Evolutionary conservation across 2,329 filamentous ascomycete species (phyloP).

Genomic region (Pseudocercospora fuligena): DNA sequence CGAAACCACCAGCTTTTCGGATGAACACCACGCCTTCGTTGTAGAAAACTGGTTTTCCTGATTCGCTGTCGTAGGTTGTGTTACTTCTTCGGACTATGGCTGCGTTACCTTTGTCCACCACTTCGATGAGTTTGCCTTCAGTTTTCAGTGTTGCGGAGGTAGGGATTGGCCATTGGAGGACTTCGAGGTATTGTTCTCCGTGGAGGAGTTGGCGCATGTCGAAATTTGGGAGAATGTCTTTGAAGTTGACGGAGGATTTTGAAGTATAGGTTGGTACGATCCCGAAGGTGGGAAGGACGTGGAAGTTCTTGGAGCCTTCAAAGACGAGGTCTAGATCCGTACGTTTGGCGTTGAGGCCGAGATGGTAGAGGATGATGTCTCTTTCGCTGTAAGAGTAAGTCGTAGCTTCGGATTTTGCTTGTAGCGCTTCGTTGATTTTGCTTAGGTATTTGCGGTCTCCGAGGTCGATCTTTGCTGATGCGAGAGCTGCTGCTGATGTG

Average conservation of each 20-base stretch:
- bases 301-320: slow-evolving; percentile 89
- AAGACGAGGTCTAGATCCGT: slow-evolving; percentile 86
- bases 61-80: slow-evolving; percentile 80
- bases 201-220: slow-evolving; percentile 97
- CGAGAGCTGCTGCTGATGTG: slow-evolving; percentile 21
- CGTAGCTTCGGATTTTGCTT: slow-evolving; percentile 55
- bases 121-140: slow-evolving; percentile 81
- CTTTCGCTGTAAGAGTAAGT: slow-evolving; percentile 72
- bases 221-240: slow-evolving; percentile 91
- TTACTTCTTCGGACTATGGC: slow-evolving; percentile 80
- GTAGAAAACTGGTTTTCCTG: slow-evolving; percentile 90
- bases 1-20: slow-evolving; percentile 86
- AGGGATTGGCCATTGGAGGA: slow-evolving; percentile 88
- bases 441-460: slow-evolving; percentile 52
- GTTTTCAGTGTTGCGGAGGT: slow-evolving; percentile 78
- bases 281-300: slow-evolving; percentile 88
- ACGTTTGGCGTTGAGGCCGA: slow-evolving; percentile 89
- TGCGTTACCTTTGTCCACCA: slow-evolving; percentile 92
- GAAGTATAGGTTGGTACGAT: slow-evolving; percentile 91
- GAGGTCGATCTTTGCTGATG: slow-evolving; percentile 64
- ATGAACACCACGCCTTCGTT: slow-evolving; percentile 95
- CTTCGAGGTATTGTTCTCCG: slow-evolving; percentile 96
- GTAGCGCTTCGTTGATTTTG: slow-evolving; percentile 72
- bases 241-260: slow-evolving; percentile 75
- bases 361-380: slow-evolving; percentile 88